These are phyloP conservation scores for Didymosphaeria variabile DNA, from an alignment of 2,329 filamentous ascomycete genomes.

Conservation along the genomic window DNA sequence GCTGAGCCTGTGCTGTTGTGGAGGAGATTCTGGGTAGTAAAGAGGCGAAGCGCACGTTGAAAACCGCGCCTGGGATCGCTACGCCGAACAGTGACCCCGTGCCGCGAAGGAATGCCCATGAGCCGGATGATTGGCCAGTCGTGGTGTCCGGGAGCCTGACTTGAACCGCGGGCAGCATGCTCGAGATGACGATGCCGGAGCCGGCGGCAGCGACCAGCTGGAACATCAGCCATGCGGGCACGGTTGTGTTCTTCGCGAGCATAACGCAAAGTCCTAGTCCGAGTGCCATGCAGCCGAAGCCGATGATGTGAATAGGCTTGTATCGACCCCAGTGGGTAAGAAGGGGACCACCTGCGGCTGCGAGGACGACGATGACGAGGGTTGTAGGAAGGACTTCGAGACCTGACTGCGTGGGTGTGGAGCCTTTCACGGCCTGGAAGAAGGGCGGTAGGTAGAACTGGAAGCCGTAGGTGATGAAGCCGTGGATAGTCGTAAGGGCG, in stretches of 20 bases:
- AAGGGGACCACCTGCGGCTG: slow-evolving; percentile 32
- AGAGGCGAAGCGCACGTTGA: slow-evolving; percentile 35
- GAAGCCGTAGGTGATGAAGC: slow-evolving; percentile 39
- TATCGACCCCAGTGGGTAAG: slow-evolving; percentile 36
- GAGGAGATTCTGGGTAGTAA: slow-evolving; percentile 26
- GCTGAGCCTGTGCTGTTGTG: slow-evolving; percentile 11
- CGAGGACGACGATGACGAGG: slow-evolving; percentile 32
- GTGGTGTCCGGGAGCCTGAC: slow-evolving; percentile 36
- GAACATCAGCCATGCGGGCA: slow-evolving; percentile 30
- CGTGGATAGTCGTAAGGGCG: slow-evolving; percentile 41
- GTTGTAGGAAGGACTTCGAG: slow-evolving; percentile 40
- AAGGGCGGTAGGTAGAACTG: slow-evolving; percentile 39
- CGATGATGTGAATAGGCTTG: slow-evolving; percentile 37
- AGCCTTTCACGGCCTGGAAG: slow-evolving; percentile 40
- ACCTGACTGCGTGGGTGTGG: slow-evolving; percentile 33
- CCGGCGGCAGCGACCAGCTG: slow-evolving; percentile 37
- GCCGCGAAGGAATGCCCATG: slow-evolving; percentile 43
- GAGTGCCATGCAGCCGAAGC: slow-evolving; percentile 33
- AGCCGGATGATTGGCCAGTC: slow-evolving; percentile 31
- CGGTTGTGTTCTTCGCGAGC: slow-evolving; percentile 22
- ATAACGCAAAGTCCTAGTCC: slow-evolving; percentile 30
- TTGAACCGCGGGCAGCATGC: slow-evolving; percentile 41
- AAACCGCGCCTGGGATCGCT: slow-evolving; percentile 39
- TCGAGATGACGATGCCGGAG: slow-evolving; percentile 36
- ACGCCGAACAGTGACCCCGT: slow-evolving; percentile 42